Evolutionary conservation across 192 early-diverging fungal genomes (phyloP), one percentile per base, ranked within the genome.

Genomic region (Spizellomyces punctatus): DNA sequence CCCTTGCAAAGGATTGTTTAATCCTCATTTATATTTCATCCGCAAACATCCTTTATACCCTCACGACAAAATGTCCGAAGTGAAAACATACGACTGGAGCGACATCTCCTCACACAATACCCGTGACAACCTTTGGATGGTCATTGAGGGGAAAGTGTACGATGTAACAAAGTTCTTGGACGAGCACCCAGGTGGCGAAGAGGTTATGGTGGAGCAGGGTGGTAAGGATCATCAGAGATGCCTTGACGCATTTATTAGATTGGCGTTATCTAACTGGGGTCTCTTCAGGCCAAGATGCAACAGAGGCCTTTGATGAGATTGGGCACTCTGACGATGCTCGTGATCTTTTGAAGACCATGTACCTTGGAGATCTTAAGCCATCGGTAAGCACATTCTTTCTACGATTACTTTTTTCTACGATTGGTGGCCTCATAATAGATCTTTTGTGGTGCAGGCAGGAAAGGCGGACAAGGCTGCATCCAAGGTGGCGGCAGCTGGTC

Each of bases 251-350:
- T 36, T 36, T 36, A 36, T 36, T 3, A 3, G 27, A 36, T 36
- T 36, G 27, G 27, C 27, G 27, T 36, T 36, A 36, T 36, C 27
- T 36, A 36, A 36, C 27, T 36, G 27, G 27, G 27, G 27, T 36
- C 27, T 36, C 27, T 36, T 36, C 71, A 85, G 82, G 81, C 47
- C 73, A 66, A 60, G 95, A 98, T 78, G 92, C 94, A 43, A 93
- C 92, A 48, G 94, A 91, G 72, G 90, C 94, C 21, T 98, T 98
- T 83, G 94, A 98, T 64, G 95, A 96, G 78, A 94, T 98, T 76
- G 96, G 96, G 22, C 95, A 98, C 84, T 94, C 92, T 43, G 92
- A 95, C 61, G 96, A 98, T 73, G 96, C 96, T 27, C 90, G 89
- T 63, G 92, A 93, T 16, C 72, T 98, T 72, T 83, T 98, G 72